Conservation (phyloP, 345 rosid species). For the Turnera subulata region DNA sequence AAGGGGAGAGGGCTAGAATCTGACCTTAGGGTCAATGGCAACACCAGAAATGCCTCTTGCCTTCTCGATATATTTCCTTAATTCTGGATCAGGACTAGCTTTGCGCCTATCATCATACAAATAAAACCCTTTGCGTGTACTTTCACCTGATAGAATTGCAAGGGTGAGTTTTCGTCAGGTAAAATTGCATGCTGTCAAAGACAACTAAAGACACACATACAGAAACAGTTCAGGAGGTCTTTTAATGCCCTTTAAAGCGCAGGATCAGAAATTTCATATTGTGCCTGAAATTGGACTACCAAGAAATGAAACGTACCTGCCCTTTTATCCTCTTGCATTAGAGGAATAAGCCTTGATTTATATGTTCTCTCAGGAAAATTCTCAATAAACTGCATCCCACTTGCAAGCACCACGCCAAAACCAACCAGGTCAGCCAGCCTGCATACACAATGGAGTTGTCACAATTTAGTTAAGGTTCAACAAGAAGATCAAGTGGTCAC, state of each 20-base stretch:
- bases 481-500: conserved; percentile 3
- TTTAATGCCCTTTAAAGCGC: background rate
- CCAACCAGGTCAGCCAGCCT: conserved; percentile 92
- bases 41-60: conserved; percentile 75
- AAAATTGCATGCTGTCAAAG: no score
- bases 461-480: background rate
- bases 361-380: conserved; percentile 79
- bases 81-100: conserved; percentile 84
- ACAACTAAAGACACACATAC: conserved; percentile 1
- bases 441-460: conserved; percentile 18
- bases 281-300: background rate
- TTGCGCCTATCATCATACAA: conserved; percentile 71
- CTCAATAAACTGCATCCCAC: conserved; percentile 68
- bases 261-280: background rate
- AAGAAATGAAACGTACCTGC: conserved; percentile 40
- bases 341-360: conserved; percentile 78
- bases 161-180: no score
- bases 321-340: conserved; percentile 93
- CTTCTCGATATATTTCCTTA: conserved; percentile 72
- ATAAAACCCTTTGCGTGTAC: conserved; percentile 78
- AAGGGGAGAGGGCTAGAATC: no score
- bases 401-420: conserved; percentile 86
- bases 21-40: conserved; percentile 70
- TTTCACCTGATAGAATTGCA: conserved; percentile 54
- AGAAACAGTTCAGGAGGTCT: background rate